Evolutionary conservation across 2,329 filamentous ascomycete genomes (phyloP).

Genomic region (Alternaria ventricosa): DNA sequence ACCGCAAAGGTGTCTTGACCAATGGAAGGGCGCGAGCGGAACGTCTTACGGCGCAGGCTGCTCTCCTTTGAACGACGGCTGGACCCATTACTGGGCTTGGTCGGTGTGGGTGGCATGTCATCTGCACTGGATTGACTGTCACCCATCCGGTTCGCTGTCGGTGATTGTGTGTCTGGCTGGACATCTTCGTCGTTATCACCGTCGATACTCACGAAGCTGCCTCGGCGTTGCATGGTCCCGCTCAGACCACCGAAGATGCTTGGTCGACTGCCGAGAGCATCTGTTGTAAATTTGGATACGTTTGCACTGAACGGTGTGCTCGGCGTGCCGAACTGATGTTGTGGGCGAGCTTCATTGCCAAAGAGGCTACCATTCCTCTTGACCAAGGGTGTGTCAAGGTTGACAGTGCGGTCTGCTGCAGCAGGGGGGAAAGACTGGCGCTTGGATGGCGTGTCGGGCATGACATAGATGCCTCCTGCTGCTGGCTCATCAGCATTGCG

Average conservation of each 20-base stretch:
- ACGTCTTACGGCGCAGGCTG: slow-evolving; percentile 58
- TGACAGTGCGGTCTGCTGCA: slow-evolving; percentile 44
- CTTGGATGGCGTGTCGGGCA: slow-evolving; percentile 97
- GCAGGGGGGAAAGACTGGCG: slow-evolving; percentile 77
- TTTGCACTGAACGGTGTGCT: slow-evolving; percentile 79
- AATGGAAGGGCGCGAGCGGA: slow-evolving; percentile 54
- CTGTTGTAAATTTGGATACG: slow-evolving; percentile 66
- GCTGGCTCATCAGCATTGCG: slow-evolving; percentile 71
- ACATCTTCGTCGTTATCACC: slow-evolving; percentile 77
- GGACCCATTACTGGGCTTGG: slow-evolving; percentile 68
- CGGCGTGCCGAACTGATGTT: slow-evolving; percentile 78
- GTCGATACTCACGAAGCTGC: slow-evolving; percentile 82
- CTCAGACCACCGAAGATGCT: slow-evolving; percentile 67
- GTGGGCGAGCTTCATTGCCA: slow-evolving; percentile 66
- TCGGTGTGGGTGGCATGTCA: slow-evolving; percentile 92
- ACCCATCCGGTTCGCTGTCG: slow-evolving; percentile 58
- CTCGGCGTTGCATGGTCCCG: slow-evolving; percentile 60
- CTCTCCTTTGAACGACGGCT: slow-evolving; percentile 57
- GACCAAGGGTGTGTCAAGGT: slow-evolving; percentile 53
- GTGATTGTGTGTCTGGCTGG: slow-evolving; percentile 56
- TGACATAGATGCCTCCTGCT: slow-evolving; percentile 64
- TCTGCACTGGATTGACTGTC: slow-evolving; percentile 67
- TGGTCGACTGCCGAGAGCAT: slow-evolving; percentile 70
- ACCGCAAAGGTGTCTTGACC: slow-evolving; percentile 56
- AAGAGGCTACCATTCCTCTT: slow-evolving; percentile 60